phyloP scores from a whole-genome alignment of 352 stramenopile species.

The Pythium volutum region DNA sequence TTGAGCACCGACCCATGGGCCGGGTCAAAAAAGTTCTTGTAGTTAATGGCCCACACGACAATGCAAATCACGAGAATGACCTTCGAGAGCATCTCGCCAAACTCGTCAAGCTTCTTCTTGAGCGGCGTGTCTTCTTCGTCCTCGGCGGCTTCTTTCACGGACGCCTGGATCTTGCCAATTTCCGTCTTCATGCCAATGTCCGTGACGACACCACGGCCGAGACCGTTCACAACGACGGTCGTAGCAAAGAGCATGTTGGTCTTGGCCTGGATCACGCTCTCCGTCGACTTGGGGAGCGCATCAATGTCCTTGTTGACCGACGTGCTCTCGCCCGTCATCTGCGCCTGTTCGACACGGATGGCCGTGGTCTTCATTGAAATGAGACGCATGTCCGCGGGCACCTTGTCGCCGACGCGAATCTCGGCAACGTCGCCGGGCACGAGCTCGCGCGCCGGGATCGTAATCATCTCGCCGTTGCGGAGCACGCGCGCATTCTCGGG shows the following conservation, averaged over 20 bases:
- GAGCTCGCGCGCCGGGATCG: conserved; percentile 86
- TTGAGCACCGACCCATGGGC: conserved; percentile 89
- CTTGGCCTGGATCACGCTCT: conserved; percentile 90
- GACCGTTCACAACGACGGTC: conserved; percentile 96
- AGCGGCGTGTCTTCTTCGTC: conserved; percentile 96
- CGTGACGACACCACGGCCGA: conserved; percentile 92
- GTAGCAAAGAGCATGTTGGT: conserved; percentile 97
- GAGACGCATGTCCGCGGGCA: conserved; percentile 96
- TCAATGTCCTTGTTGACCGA: conserved; percentile 92
- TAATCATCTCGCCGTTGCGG: conserved; percentile 81
- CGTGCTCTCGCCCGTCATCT: conserved; percentile 96
- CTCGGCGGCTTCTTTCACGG: conserved; percentile 90
- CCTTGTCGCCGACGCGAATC: conserved; percentile 96
- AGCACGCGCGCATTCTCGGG: conserved; percentile 89
- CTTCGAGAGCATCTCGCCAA: conserved; percentile 94
- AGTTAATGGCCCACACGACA: conserved; percentile 96
- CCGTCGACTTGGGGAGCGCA: conserved; percentile 52
- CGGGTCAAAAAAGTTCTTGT: conserved; percentile 95
- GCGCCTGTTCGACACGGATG: conserved; percentile 94
- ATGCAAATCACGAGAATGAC: conserved; percentile 98
- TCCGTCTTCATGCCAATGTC: conserved; percentile 97
- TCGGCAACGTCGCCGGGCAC: conserved; percentile 97
- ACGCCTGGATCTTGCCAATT: conserved; percentile 97
- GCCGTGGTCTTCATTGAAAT: conserved; percentile 94
- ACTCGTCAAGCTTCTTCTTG: conserved; percentile 98